phyloP scores from a whole-genome alignment of 257 asterid species.

The Solanum ossicruentum region DNA sequence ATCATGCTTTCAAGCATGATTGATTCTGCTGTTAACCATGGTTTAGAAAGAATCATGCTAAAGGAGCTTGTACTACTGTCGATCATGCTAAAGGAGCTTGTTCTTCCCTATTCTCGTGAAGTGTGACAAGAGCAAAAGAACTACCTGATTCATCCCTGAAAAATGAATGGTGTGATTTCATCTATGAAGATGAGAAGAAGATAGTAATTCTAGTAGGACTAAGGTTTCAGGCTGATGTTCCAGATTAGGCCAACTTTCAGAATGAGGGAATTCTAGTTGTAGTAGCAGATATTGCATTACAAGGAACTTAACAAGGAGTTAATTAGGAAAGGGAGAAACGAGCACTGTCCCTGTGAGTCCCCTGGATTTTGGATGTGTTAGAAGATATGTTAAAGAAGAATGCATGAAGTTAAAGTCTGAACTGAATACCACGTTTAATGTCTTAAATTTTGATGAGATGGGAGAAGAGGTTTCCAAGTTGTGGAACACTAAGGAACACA shows the following conservation, averaged over 20 bases:
- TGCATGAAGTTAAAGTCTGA: too few species aligned
- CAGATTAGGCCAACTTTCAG: not conserved
- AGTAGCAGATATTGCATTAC: not conserved
- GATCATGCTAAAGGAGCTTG: too few species aligned
- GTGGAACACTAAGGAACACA: too few species aligned
- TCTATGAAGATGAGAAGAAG: not conserved
- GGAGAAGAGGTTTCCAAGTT: too few species aligned
- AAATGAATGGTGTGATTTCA: not conserved
- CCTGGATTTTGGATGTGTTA: slow-evolving; percentile 9
- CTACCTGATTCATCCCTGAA: not conserved
- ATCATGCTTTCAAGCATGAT: too few species aligned
- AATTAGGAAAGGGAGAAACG: slow-evolving; percentile 9
- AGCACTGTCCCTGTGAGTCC: not conserved
- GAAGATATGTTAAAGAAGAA: not conserved
- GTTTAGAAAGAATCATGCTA: too few species aligned
- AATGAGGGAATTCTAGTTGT: not conserved
- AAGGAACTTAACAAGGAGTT: not conserved
- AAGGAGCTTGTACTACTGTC: too few species aligned
- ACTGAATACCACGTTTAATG: too few species aligned
- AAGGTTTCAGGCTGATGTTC: slow-evolving; percentile 14
- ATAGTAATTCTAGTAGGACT: slow-evolving; percentile 3
- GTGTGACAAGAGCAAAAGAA: not conserved
- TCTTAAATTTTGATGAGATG: too few species aligned
- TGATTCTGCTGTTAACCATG: too few species aligned
- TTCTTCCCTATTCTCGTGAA: not conserved